Base-by-base conservation (phyloP, 169 alveolate species). In the Eimeria sp. region DNA sequence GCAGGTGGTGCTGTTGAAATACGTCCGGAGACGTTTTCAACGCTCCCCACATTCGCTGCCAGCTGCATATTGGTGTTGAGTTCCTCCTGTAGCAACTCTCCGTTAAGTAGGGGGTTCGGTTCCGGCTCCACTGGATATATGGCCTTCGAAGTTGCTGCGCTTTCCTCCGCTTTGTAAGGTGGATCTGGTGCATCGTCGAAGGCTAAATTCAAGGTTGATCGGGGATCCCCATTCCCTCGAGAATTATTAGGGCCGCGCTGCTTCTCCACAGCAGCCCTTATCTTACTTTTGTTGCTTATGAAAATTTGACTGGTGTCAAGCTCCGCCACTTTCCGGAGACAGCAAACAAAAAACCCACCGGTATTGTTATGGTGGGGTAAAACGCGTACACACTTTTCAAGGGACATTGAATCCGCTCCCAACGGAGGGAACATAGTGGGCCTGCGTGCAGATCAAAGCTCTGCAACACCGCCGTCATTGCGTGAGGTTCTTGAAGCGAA, bases 281-380 rank as follows among this genome's bases (percentile, higher is more conserved):
- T 52, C 64, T 66, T 87, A 37, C 66, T 87, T 43, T 87, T 87
- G 95, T 76, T 90, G 89, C 95, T 90, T 71, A 58, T 90, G 95
- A 56, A 76, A 37, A 72, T 90, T 33, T 46, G 54, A 58, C 80
- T 90, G 68, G 90, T 9, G 33, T 87, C 94, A 40, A 87, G 94
- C 83, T 87, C 94, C 66, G 87, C 78, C 13, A 46, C 43, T 74
- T 95, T 95, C 56, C 78, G 85, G n/a, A 95, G 43, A 76, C 96
- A 95, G 66, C 99, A 98, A n/a, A 99, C 98, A 95, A 98, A 99
- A 95, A 99, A 99, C 33, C 99, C 99, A 64, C 99, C 99, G 4
- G 99, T 98, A 95, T 99, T 98, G 95, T 98, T 97, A 91, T 98
- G 99, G 94, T 98, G 99, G n/a, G 99, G 99, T 82, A 98, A 96